These are phyloP conservation scores for Pinus tabuliformis DNA, from an alignment of 75 land plant species.

Conservation along the genomic window DNA sequence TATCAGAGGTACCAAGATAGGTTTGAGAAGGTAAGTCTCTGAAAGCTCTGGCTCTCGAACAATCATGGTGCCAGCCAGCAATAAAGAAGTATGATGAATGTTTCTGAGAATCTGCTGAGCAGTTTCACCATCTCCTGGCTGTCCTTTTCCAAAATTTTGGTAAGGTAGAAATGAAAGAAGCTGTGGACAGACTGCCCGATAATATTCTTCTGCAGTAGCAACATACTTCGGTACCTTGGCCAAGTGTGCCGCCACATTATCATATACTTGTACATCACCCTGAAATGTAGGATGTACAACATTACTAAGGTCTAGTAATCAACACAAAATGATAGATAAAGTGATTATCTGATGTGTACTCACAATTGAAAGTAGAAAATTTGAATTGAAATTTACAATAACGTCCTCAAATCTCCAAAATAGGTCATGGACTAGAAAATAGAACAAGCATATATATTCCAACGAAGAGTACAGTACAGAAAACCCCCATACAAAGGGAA, in stretches of 20 bases:
- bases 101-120: conserved; percentile 14
- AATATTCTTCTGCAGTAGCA: conserved; percentile 26
- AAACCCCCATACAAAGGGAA: no score
- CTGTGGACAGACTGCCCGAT: conserved; percentile 35
- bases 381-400: no score
- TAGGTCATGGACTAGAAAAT: no score
- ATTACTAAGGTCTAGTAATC: not conserved
- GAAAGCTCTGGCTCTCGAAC: conserved; percentile 17
- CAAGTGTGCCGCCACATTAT: conserved; percentile 37
- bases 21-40: conserved; percentile 23
- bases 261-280: conserved; percentile 36
- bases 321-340: not conserved
- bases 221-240: conserved; percentile 38
- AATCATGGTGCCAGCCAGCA: conserved; percentile 25
- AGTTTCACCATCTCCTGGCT: conserved; percentile 7
- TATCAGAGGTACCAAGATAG: conserved; percentile 28
- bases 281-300: conserved; percentile 14
- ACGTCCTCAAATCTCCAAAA: no score
- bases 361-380: no score
- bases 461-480: no score
- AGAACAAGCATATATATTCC: no score
- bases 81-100: conserved; percentile 37
- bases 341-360: no score
- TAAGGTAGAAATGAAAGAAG: conserved; percentile 24
- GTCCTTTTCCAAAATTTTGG: not conserved